A percentile compares a stretch with the other conserved stretches of the same genome.
phyloP scores from a whole-genome alignment of 768 basidiomycete species.

The Leccinum incarnatum region DNA sequence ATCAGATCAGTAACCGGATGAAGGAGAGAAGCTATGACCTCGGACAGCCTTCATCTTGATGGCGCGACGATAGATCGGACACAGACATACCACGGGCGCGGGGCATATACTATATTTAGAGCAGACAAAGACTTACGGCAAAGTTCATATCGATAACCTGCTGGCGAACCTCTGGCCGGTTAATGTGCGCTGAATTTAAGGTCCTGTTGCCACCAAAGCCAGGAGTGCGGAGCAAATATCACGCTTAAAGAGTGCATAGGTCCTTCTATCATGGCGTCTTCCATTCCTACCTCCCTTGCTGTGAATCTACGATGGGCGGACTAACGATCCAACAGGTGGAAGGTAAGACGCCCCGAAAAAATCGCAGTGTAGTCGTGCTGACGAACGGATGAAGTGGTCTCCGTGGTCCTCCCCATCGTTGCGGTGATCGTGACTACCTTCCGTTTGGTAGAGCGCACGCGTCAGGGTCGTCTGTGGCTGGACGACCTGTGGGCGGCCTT shows the following conservation, averaged over 20 bases:
- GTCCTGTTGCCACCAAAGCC: neutral
- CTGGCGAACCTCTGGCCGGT: neutral
- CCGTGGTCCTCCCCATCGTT: neutral
- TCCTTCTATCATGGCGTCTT: neutral
- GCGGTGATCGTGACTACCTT: conserved; percentile 1
- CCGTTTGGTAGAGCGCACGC: neutral
- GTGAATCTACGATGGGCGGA: neutral
- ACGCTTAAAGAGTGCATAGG: neutral
- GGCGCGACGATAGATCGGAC: neutral
- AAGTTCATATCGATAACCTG: neutral
- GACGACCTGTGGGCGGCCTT: neutral
- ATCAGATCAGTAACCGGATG: neutral
- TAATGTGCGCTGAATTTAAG: neutral
- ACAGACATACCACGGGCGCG: neutral
- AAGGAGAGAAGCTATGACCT: neutral
- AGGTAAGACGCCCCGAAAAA: neutral
- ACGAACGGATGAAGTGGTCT: neutral
- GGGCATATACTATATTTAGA: neutral
- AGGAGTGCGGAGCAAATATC: neutral
- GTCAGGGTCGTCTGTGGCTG: conserved; percentile 1
- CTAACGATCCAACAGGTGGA: conserved; percentile 4
- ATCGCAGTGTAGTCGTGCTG: neutral
- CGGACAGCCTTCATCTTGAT: neutral
- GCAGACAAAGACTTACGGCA: neutral
- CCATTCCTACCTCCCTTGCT: neutral